These are phyloP conservation scores for Aspergillus avenaceus DNA, from an alignment of 495 filamentous ascomycete species.

Conservation along the genomic window DNA sequence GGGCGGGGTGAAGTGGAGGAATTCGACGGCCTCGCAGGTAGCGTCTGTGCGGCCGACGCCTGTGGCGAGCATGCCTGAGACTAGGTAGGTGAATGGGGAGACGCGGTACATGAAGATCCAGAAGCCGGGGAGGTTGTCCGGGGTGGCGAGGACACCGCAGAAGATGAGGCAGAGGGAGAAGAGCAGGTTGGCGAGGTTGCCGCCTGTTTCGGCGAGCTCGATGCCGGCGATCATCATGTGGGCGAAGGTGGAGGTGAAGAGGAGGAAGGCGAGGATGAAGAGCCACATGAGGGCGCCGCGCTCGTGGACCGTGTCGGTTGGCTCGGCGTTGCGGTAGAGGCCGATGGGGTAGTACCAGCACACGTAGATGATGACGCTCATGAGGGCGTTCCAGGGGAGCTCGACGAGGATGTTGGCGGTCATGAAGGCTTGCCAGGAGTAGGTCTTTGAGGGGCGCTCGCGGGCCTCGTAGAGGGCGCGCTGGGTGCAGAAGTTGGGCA, in stretches of 20 bases:
- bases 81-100: constrained; percentile 69
- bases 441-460: constrained; percentile 67
- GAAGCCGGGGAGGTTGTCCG: constrained; percentile 59
- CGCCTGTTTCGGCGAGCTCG: constrained; percentile 58
- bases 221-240: constrained; percentile 64
- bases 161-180: constrained; percentile 62
- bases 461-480: constrained; percentile 69
- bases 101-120: constrained; percentile 84
- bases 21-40: constrained; percentile 56
- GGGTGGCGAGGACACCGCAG: constrained; percentile 64
- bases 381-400: constrained; percentile 68
- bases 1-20: constrained; percentile 49
- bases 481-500: constrained; percentile 66
- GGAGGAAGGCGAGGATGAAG: constrained; percentile 50
- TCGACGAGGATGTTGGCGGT: constrained; percentile 67
- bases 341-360: constrained; percentile 71
- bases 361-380: constrained; percentile 57
- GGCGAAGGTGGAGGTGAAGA: constrained; percentile 60
- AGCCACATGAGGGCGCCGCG: constrained; percentile 59
- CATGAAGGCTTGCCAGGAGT: constrained; percentile 73
- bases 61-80: constrained; percentile 59
- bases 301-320: constrained; percentile 39
- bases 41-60: constrained; percentile 56
- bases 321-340: constrained; percentile 49
- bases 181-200: constrained; percentile 56